Evolutionary conservation across 2,329 filamentous ascomycete genomes (phyloP).

Genomic region (Triangularia verruculosa): DNA sequence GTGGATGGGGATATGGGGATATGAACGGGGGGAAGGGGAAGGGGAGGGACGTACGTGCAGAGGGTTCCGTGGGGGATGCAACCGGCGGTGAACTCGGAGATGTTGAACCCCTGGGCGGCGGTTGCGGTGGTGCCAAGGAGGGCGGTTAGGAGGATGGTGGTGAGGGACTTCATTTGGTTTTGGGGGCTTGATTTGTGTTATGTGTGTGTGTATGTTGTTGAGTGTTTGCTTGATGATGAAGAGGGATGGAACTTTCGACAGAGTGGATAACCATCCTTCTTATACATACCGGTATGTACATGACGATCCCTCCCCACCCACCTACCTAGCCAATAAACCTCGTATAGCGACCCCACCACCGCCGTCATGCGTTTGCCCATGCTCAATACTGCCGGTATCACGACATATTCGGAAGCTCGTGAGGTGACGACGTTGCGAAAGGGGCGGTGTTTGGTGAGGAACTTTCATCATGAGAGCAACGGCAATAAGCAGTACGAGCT

Average conservation of each 20-base stretch:
- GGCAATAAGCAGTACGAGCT: background rate
- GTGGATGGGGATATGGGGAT: too few species aligned
- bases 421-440: background rate
- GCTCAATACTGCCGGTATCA: background rate
- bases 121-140: slow-evolving; percentile 27
- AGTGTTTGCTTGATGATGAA: background rate
- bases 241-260: background rate
- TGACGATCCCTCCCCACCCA: background rate
- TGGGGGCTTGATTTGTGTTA: background rate
- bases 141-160: slow-evolving; percentile 22
- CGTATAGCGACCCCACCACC: background rate
- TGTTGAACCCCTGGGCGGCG: slow-evolving; percentile 27
- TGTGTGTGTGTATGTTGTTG: too few species aligned
- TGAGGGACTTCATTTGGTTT: slow-evolving; percentile 31
- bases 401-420: background rate
- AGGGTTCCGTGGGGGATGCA: slow-evolving; percentile 32
- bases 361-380: background rate
- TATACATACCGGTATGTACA: too few species aligned
- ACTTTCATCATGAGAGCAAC: background rate
- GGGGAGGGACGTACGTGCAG: slow-evolving; percentile 28
- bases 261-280: background rate
- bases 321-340: background rate
- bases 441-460: background rate
- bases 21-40: too few species aligned
- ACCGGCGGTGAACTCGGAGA: slow-evolving; percentile 30